A percentile compares a stretch with the other conserved stretches of the same genome.
These are phyloP conservation scores for Lactuca saligna DNA, from an alignment of 129 eudicot species.

Conservation along the genomic window DNA sequence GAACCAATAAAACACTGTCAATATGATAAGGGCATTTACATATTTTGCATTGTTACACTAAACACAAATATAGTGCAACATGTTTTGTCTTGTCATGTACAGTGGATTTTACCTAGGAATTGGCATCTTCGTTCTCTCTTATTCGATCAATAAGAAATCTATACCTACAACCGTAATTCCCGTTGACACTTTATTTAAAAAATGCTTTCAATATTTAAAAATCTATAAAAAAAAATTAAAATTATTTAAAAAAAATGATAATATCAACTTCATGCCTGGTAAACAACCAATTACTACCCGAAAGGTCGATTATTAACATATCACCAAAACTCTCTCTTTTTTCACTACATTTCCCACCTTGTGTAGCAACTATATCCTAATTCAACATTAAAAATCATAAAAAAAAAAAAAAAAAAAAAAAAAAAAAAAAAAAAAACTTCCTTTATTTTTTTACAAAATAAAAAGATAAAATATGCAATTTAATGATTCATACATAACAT, in stretches of 20 bases:
- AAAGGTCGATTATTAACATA: conserved; percentile 84
- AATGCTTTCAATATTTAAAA: conserved; percentile 7
- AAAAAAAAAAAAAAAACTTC: not conserved
- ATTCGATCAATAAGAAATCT: conserved; percentile 69
- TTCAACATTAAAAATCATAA: conserved; percentile 3
- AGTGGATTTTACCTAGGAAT: conserved; percentile 51
- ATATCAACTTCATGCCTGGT: conserved; percentile 43
- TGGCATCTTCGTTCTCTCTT: conserved; percentile 88
- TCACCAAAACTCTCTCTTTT: conserved; percentile 89
- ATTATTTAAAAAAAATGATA: too few species aligned
- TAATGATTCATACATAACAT: conserved; percentile 64
- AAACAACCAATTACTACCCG: conserved; percentile 87
- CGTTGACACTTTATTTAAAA: conserved; percentile 66
- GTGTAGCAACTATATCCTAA: conserved; percentile 98
- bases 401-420: too few species aligned
- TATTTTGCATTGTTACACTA: too few species aligned
- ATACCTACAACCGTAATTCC: conserved; percentile 92
- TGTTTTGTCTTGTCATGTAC: too few species aligned
- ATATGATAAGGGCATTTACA: not conserved
- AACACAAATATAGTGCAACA: too few species aligned
- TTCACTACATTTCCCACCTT: conserved; percentile 88
- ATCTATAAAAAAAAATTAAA: too few species aligned
- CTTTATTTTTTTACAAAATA: not conserved
- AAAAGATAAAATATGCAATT: not conserved
- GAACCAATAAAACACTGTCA: not conserved